phyloP scores from a whole-genome alignment of 2,329 filamentous ascomycete genomes.

The Neocucurbitaria cava region DNA sequence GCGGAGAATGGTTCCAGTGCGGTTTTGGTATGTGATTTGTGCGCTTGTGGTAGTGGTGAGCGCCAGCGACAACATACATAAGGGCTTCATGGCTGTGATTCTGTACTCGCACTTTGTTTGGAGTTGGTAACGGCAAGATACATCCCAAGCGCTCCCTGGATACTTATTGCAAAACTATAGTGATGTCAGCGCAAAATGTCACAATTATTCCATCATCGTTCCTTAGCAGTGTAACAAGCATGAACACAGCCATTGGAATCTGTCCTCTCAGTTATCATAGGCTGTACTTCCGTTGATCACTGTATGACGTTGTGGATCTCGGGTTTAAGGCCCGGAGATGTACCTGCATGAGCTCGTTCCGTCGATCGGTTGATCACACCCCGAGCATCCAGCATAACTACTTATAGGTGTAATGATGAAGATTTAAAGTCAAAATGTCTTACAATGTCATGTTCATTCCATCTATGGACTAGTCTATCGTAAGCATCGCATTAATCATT shows the following conservation, averaged over 20 bases:
- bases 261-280: neutral
- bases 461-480: conserved; percentile 38
- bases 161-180: neutral
- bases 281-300: neutral
- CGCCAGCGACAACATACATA: neutral
- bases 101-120: neutral
- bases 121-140: too few species aligned
- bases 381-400: too few species aligned
- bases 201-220: neutral
- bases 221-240: neutral
- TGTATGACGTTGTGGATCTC: conserved; percentile 9
- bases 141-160: neutral
- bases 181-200: conserved; percentile 8
- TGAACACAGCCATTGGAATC: neutral
- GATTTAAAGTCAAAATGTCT: neutral
- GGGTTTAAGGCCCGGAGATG: conserved; percentile 3
- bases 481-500: conserved; percentile 37
- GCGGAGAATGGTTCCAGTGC: conserved; percentile 46
- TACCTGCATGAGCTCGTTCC: conserved; percentile 7
- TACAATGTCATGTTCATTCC: conserved; percentile 21
- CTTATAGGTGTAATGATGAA: neutral
- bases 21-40: conserved; percentile 24
- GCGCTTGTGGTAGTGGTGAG: neutral
- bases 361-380: neutral
- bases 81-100: neutral